A percentile compares a stretch with the other conserved stretches of the same genome.
These are phyloP conservation scores for Carallia brachiata DNA, from an alignment of 345 rosid species.

Conservation along the genomic window DNA sequence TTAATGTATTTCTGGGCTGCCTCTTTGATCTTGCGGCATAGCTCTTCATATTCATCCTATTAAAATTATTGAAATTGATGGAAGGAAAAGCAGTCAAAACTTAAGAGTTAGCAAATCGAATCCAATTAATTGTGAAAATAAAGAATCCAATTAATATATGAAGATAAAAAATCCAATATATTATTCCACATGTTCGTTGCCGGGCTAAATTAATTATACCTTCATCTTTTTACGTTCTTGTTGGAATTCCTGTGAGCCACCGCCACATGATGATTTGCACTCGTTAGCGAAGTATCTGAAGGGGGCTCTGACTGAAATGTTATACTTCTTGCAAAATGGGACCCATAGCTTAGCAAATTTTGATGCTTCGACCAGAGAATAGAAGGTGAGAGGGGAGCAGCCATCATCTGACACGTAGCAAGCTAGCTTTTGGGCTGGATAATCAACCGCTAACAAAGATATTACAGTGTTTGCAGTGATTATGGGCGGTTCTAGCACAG, in stretches of 20 bases:
- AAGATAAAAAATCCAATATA: too few species aligned
- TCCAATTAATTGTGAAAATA: too few species aligned
- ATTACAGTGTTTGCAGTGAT: slow-evolving; percentile 49
- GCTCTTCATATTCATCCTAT: slow-evolving; percentile 52
- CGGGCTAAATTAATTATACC: slow-evolving; percentile 25
- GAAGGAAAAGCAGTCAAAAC: neutral
- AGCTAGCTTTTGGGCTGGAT: slow-evolving; percentile 49
- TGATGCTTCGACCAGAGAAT: slow-evolving; percentile 55
- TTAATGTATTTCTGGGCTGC: neutral
- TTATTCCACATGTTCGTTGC: neutral
- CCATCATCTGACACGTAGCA: slow-evolving; percentile 58
- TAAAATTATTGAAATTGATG: neutral
- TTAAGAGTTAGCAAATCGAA: too few species aligned
- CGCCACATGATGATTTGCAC: neutral
- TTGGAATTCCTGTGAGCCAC: slow-evolving; percentile 36
- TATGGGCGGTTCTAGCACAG: slow-evolving; percentile 46
- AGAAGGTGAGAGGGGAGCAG: slow-evolving; percentile 55
- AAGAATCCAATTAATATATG: too few species aligned
- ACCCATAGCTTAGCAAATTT: slow-evolving; percentile 71
- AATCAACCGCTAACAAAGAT: slow-evolving; percentile 54
- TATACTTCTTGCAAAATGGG: slow-evolving; percentile 55
- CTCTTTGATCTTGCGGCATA: slow-evolving; percentile 39
- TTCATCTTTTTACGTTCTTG: slow-evolving; percentile 43
- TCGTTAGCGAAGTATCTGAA: slow-evolving; percentile 49
- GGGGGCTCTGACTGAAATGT: slow-evolving; percentile 56